A percentile compares a stretch with the other conserved stretches of the same genome.
Evolutionary conservation across 2,329 filamentous ascomycete genomes (phyloP).

Genomic region (Aspergillus sp.): DNA sequence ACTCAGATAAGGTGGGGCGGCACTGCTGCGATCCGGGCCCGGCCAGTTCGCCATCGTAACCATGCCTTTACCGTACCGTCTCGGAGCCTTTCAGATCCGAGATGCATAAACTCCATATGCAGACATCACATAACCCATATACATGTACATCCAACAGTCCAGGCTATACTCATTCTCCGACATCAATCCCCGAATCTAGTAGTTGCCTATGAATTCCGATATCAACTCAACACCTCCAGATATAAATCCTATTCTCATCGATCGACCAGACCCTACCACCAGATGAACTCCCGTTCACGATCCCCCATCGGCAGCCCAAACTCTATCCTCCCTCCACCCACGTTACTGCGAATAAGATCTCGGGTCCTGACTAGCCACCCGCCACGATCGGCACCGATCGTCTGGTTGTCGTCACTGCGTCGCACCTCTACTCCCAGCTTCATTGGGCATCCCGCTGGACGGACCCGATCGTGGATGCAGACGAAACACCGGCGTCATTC

Average conservation of each 20-base stretch:
- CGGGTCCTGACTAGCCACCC: not conserved
- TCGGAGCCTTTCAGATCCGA: conserved; percentile 16
- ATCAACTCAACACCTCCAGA: too few relatives aligned
- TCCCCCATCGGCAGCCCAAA: not conserved
- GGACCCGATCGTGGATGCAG: not conserved
- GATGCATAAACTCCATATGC: conserved; percentile 26
- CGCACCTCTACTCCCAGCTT: not conserved
- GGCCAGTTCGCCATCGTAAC: not conserved
- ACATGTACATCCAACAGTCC: too few relatives aligned
- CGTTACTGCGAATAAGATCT: not conserved
- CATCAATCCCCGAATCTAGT: too few relatives aligned
- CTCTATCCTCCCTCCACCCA: not conserved
- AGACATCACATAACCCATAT: not conserved
- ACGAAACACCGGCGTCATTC: not conserved
- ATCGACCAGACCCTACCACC: too few relatives aligned
- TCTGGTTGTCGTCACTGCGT: not conserved
- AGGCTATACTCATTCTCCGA: too few relatives aligned
- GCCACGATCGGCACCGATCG: not conserved
- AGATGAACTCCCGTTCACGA: too few relatives aligned
- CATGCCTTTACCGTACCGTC: conserved; percentile 11
- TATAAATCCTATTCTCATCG: too few relatives aligned
- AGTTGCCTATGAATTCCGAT: too few relatives aligned
- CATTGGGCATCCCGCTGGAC: not conserved
- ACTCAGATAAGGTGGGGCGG: conserved; percentile 14
- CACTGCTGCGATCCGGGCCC: conserved; percentile 16